Evolutionary conservation across 2,329 filamentous ascomycete genomes (phyloP), one percentile per base, ranked within the genome.

Genomic region (Trichoderma arundinaceum): DNA sequence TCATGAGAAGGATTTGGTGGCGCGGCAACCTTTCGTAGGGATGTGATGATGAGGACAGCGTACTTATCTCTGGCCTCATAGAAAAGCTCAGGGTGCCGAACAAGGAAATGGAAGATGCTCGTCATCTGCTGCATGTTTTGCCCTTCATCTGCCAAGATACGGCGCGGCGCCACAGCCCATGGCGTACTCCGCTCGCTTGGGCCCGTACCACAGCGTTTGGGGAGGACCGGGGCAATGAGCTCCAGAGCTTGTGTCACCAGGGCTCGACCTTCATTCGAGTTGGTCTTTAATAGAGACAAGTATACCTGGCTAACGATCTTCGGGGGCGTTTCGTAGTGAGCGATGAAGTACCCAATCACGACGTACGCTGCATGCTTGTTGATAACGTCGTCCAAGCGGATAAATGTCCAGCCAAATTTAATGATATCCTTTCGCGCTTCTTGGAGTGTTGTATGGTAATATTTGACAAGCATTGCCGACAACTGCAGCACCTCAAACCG

Each of bases 341-440:
- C 92, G 72, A 99, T 97, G 80, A 99, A 99, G 78, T 97, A 99
- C 2, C 92, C 93, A 68, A 99, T 96, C 6, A 99, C 88, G 5
- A 97, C 94, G 73, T 99, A 99, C 2, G 95, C 94, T 0, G 94
- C 95, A 76, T 98, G 95, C 77, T 99, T 99, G 82, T 98, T 99
- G 81, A 99, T 97, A 65, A 97, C 92, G 77, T 99, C 95, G 74
- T 99, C 96, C n/a, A 99, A 86, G 28, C 92, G 88, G 72, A 99
- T 99, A 75, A 97, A 98, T 17, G 94, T 97, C 95, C 95, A 99
- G 3, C 93, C 94, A 77, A 98, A 99, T 78, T 97, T 98, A 74
- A 99, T 99, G 68, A 99, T 94, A 69, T 99, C 95, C 78, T 99
- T 99, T 43, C 96, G 89, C 2, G 92, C 90, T 73, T 98, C 95